Percentiles rank a stretch among this genome's conserved stretches.
Evolutionary conservation across 2,329 filamentous ascomycete genomes (phyloP).

Genomic region (Xylariomycetidae sp.): DNA sequence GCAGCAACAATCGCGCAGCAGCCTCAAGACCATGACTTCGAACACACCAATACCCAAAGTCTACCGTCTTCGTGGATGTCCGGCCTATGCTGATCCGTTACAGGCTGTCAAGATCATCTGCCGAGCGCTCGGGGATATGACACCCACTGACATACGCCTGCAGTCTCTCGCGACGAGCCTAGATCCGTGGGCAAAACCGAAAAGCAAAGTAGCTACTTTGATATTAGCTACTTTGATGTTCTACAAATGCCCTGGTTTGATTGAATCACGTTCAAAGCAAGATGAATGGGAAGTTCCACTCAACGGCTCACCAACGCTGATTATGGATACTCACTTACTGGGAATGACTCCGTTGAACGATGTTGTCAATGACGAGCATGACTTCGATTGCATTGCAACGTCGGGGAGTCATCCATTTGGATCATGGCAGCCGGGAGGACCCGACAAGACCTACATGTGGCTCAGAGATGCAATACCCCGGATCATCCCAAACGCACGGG

Average conservation of each 20-base stretch:
- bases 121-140: too few species aligned
- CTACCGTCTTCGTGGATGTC: too few species aligned
- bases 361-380: constrained; percentile 9
- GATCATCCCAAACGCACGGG: constrained; percentile 10
- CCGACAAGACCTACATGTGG: constrained; percentile 22
- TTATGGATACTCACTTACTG: constrained; percentile 17
- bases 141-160: too few species aligned
- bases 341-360: constrained; percentile 18
- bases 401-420: constrained; percentile 20
- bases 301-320: constrained; percentile 3
- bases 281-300: constrained; percentile 3
- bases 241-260: background rate
- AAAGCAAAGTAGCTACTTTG: constrained; percentile 16
- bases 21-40: too few species aligned
- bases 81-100: too few species aligned
- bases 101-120: too few species aligned
- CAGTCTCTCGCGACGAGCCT: too few species aligned
- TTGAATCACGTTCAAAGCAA: constrained; percentile 2
- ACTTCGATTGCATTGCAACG: constrained; percentile 18
- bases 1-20: too few species aligned
- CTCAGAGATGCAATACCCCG: constrained; percentile 19
- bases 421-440: constrained; percentile 17
- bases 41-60: too few species aligned
- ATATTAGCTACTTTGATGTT: constrained; percentile 11
- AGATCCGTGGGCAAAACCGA: too few species aligned